phyloP scores from a whole-genome alignment of 2,329 filamentous ascomycete species.

The Curvularia eragrostidis region DNA sequence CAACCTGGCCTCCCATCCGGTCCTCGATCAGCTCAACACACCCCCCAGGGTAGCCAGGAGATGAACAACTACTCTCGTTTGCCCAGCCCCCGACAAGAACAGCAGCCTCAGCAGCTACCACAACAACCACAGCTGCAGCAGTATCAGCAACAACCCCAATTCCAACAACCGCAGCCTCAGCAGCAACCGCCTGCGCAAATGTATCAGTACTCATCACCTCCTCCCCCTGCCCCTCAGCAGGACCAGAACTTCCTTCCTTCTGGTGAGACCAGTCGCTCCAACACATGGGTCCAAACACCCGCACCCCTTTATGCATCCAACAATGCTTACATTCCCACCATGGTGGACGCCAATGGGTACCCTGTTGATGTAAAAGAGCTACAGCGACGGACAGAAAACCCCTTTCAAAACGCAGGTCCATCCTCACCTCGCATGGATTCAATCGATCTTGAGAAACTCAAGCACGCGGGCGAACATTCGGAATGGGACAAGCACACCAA shows the following conservation, averaged over 20 bases:
- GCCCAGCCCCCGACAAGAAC: conserved; percentile 13
- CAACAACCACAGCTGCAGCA: conserved; percentile 10
- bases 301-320: conserved; percentile 28
- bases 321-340: conserved; percentile 30
- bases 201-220: conserved; percentile 17
- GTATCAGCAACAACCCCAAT: not conserved
- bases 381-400: conserved; percentile 25
- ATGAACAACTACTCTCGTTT: conserved; percentile 15
- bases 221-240: conserved; percentile 15
- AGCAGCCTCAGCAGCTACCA: conserved; percentile 12
- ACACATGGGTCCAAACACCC: conserved; percentile 41
- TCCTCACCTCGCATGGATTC: conserved; percentile 26
- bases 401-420: conserved; percentile 26
- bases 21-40: conserved; percentile 10
- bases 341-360: conserved; percentile 35
- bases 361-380: conserved; percentile 36
- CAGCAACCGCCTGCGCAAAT: conserved; percentile 5
- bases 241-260: conserved; percentile 22
- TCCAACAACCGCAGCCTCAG: conserved; percentile 9
- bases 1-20: conserved; percentile 25
- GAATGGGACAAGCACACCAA: conserved; percentile 37
- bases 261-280: conserved; percentile 35
- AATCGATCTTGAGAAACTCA: conserved; percentile 42
- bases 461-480: conserved; percentile 24
- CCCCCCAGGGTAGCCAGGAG: conserved; percentile 15